phyloP scores from a whole-genome alignment of 163 green algal species.

The Chlorella variabilis region DNA sequence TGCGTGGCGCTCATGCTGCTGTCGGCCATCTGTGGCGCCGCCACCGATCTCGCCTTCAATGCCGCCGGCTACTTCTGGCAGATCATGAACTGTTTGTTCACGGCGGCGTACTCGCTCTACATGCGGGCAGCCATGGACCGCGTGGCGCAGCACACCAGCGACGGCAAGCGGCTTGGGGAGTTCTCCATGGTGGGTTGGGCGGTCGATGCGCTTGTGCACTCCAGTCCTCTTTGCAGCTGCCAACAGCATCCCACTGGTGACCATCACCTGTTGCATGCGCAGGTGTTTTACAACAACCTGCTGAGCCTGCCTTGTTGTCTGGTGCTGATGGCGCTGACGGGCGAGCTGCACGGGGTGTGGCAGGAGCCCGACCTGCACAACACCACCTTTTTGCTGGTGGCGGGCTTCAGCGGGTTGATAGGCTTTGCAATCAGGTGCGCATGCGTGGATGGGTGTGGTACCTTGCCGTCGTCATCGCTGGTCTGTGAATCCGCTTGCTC shows the following conservation, averaged over 20 bases:
- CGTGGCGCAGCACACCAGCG: constrained; percentile 55
- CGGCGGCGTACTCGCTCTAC: constrained; percentile 81
- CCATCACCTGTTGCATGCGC: neutral
- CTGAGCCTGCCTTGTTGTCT: constrained; percentile 87
- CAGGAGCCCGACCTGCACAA: constrained; percentile 74
- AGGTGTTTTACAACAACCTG: constrained; percentile 96
- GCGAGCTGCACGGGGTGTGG: constrained; percentile 62
- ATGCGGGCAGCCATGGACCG: constrained; percentile 71
- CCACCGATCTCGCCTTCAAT: constrained; percentile 86
- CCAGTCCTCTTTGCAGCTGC: too few relatives aligned
- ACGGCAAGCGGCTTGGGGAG: constrained; percentile 64
- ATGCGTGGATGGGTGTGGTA: neutral
- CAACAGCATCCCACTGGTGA: too few relatives aligned
- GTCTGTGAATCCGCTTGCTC: too few relatives aligned
- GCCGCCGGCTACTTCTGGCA: constrained; percentile 77
- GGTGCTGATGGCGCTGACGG: constrained; percentile 62
- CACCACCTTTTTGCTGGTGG: constrained; percentile 76
- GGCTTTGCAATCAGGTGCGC: constrained; percentile 78
- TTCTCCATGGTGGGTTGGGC: constrained; percentile 82
- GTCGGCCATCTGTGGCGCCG: constrained; percentile 73
- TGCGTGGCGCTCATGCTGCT: constrained; percentile 83
- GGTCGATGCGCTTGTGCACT: neutral
- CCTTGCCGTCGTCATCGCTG: too few relatives aligned
- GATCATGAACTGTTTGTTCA: constrained; percentile 87
- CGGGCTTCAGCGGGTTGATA: constrained; percentile 68